phyloP scores from a whole-genome alignment of 1,284 basidiomycete genomes.

The Malassezia japonica region DNA sequence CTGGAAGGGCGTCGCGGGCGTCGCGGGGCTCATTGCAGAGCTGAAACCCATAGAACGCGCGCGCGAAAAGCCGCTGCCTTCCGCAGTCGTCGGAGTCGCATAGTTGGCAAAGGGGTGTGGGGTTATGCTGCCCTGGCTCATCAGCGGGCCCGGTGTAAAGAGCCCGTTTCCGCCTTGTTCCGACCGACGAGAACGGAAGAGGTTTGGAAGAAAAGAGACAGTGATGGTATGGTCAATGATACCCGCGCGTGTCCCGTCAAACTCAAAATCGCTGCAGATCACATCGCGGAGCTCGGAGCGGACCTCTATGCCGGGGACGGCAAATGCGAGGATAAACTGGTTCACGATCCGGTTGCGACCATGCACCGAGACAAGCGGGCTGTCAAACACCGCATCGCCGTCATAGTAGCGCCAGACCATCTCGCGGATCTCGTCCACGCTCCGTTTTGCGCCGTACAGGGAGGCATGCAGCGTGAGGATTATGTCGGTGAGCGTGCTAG shows the following conservation, averaged over 20 bases:
- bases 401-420: conserved; percentile 46
- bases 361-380: conserved; percentile 38
- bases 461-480: conserved; percentile 43
- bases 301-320: conserved; percentile 43
- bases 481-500: conserved; percentile 46
- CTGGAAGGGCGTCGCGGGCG: not conserved
- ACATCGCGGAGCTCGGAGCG: conserved; percentile 45
- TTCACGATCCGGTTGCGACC: conserved; percentile 43
- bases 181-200: conserved; percentile 22
- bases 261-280: conserved; percentile 47
- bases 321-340: conserved; percentile 47
- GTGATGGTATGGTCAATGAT: conserved; percentile 48
- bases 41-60: not conserved
- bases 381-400: conserved; percentile 41
- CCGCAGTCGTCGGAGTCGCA: not conserved
- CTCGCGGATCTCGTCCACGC: conserved; percentile 36
- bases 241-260: conserved; percentile 46
- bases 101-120: conserved; percentile 44
- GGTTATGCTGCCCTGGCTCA: conserved; percentile 22
- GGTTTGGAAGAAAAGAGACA: conserved; percentile 38
- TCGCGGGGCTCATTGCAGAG: not conserved
- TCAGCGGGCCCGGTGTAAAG: not conserved
- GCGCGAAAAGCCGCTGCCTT: conserved; percentile 2
- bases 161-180: not conserved
- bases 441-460: conserved; percentile 43